Base-by-base conservation (phyloP, 371 early-diverging fungal genomes). In the Syncephalastrum racemosum region DNA sequence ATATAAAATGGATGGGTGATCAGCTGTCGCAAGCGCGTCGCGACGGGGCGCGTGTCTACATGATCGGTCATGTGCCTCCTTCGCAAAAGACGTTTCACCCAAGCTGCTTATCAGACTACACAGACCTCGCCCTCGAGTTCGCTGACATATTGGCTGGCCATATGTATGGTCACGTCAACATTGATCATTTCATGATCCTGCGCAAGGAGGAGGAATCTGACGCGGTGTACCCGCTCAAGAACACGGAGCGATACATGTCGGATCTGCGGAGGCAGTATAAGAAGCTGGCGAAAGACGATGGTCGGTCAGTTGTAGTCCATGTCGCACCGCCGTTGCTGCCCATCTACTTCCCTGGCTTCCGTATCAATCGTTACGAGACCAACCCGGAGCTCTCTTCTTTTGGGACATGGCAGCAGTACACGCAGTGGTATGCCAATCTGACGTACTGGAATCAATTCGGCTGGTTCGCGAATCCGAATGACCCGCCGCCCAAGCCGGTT, bases 121-220 rank as follows among this genome's bases (percentile, higher is more conserved):
- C 75, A 7, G 65, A 68, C 48, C 63, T 89, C 16, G 75, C 89
- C 8, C 64, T 81, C n/a, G 67, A 72, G 55, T 81, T 69, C 67
- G 62, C 71, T 58, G 81, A 87, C 40, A 60, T 78, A 4, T 85
- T 91, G 46, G 68, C 77, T 12, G 86, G 84, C 19, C 88, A 89
- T 67, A 60, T 90, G 56, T 89, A 77, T 59, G 92, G 92, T 4
- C 92, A 91, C 66, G 81, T 82, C 63, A 91, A 91, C 64, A 76
- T 81, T 54, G 91, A 91, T 56, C 81, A 85, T 50, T 86, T 90
- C 39, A 59, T 57, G 19, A 16, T 65, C 0, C 53, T 69, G 4
- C 45, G 46, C 49, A 49, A 47, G 14, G 20, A 42, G 3, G 12
- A 23, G 20, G 51, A 51, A 4, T 4, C 47, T 20, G n/a, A 41